A percentile compares a stretch with the other conserved stretches of the same genome.
Conservation (phyloP, 78 protist species). For the Dictyostelium brefeldianum region DNA sequence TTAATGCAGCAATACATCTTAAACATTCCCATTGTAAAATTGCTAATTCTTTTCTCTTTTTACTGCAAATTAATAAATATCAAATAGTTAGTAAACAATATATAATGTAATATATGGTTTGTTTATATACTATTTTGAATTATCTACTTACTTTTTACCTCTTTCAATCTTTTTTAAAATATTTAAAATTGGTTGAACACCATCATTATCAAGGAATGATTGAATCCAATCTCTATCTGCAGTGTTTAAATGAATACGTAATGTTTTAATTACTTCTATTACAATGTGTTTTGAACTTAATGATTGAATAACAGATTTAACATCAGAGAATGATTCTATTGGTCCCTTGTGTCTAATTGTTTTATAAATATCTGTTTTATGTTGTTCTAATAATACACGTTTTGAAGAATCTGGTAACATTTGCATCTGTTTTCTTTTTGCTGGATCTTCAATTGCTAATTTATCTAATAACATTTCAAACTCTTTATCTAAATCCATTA, state of each 20-base stretch:
- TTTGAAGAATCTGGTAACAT: conserved; percentile 32
- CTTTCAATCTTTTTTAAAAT: conserved; percentile 38
- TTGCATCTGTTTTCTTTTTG: conserved; percentile 53
- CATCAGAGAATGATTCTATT: conserved; percentile 29
- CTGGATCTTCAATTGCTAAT: conserved; percentile 58
- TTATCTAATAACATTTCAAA: conserved; percentile 59
- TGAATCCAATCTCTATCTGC: conserved; percentile 57
- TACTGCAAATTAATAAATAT: neutral
- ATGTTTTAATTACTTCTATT: conserved; percentile 38
- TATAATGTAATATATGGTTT: too few relatives aligned
- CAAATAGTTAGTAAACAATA: neutral
- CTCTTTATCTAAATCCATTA: conserved; percentile 22
- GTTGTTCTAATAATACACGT: conserved; percentile 48
- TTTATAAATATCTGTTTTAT: conserved; percentile 25
- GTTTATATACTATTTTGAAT: too few relatives aligned
- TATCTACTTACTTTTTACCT: neutral
- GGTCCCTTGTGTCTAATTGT: neutral
- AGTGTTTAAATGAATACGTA: conserved; percentile 58
- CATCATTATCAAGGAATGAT: conserved; percentile 35
- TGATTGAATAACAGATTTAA: conserved; percentile 46
- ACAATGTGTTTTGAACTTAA: conserved; percentile 4
- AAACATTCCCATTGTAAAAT: conserved; percentile 54
- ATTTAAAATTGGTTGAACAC: conserved; percentile 63
- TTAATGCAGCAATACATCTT: conserved; percentile 59
- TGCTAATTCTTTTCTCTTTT: conserved; percentile 37